phyloP scores from a whole-genome alignment of 192 early-diverging fungal species.

The Gryganskiella cystojenkinii region DNA sequence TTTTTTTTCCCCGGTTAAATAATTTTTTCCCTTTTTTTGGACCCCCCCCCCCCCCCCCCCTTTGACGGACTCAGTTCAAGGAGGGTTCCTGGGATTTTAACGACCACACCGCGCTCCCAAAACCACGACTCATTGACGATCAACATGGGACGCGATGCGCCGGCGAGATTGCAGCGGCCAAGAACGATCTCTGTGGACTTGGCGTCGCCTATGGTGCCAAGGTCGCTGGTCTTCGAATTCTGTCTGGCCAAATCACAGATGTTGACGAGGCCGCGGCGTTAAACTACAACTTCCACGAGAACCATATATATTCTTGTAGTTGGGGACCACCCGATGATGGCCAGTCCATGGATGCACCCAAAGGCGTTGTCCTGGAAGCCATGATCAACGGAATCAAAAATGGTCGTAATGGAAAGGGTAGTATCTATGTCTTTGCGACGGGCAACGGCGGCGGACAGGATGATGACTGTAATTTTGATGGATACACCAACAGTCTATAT shows the following conservation, averaged over 20 bases:
- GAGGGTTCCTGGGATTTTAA: conserved; percentile 98
- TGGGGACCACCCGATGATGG: conserved; percentile 98
- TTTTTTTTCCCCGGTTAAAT: too few species aligned
- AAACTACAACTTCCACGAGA: conserved; percentile 89
- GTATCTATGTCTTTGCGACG: conserved; percentile 92
- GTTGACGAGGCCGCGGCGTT: conserved; percentile 92
- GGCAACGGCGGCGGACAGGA: conserved; percentile 84
- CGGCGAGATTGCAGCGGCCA: conserved; percentile 92
- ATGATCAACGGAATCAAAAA: conserved; percentile 89
- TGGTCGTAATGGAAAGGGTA: conserved; percentile 86
- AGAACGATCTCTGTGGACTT: conserved; percentile 92
- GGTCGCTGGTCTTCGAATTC: conserved; percentile 88
- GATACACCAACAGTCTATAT: conserved; percentile 96
- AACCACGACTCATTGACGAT: conserved; percentile 82
- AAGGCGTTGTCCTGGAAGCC: conserved; percentile 82
- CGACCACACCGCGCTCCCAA: conserved; percentile 78
- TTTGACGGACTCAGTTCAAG: too few species aligned
- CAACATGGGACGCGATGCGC: conserved; percentile 97
- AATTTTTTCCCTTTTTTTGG: neutral
- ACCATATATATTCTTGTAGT: conserved; percentile 95
- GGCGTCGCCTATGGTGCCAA: conserved; percentile 91
- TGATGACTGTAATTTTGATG: conserved; percentile 98
- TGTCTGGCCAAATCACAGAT: conserved; percentile 89
- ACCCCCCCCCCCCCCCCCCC: too few species aligned
- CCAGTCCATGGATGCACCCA: conserved; percentile 83